These are phyloP conservation scores for Paraglomus occultum DNA, from an alignment of 192 early-diverging fungal species.

Conservation along the genomic window DNA sequence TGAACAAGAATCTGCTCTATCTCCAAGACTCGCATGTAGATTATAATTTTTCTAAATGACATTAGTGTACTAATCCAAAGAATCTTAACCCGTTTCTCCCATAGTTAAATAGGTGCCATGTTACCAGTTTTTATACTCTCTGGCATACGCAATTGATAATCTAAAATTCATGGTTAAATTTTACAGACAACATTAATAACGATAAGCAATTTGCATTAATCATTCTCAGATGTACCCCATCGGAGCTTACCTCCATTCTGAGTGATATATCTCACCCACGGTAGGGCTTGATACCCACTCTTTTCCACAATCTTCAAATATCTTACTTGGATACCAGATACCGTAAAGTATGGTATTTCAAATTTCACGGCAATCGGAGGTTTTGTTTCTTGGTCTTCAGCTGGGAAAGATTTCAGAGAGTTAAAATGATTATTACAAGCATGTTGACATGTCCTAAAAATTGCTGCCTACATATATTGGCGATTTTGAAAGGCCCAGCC, in stretches of 20 bases:
- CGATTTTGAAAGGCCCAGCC: too few relatives aligned
- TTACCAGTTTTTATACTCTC: constrained; percentile 76
- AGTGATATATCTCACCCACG: constrained; percentile 89
- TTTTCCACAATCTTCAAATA: constrained; percentile 92
- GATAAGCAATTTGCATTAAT: neutral
- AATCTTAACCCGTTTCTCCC: too few relatives aligned
- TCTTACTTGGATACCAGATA: constrained; percentile 86
- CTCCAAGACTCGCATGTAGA: too few relatives aligned
- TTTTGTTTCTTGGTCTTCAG: constrained; percentile 75
- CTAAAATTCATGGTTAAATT: constrained; percentile 42
- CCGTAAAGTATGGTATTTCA: constrained; percentile 89
- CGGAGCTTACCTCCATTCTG: constrained; percentile 66
- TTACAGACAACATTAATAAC: neutral
- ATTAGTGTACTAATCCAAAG: too few relatives aligned
- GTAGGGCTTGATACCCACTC: constrained; percentile 82
- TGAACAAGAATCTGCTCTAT: too few relatives aligned
- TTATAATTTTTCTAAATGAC: too few relatives aligned
- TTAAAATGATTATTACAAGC: neutral
- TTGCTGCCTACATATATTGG: neutral
- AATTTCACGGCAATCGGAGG: constrained; percentile 85
- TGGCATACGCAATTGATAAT: constrained; percentile 93
- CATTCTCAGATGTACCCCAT: too few relatives aligned
- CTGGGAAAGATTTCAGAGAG: constrained; percentile 29
- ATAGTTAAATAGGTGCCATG: constrained; percentile 60
- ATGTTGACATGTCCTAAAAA: neutral